Conservation (phyloP, 2,329 filamentous ascomycete species). For the Alternaria gaisen region DNA sequence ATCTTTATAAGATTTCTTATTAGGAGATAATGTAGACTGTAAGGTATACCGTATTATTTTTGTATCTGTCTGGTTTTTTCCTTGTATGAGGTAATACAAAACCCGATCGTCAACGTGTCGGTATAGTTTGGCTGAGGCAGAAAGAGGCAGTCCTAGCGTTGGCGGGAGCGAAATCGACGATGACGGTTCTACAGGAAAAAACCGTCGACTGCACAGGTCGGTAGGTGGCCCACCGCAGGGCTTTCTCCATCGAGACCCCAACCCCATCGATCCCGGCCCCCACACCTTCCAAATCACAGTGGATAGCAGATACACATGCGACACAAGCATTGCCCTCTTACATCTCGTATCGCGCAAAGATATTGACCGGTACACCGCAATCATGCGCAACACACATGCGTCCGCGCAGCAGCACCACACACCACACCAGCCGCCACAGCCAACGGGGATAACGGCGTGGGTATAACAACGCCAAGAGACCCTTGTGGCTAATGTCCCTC, state of each 20-base stretch:
- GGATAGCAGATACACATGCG: background rate
- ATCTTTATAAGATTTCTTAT: too few relatives aligned
- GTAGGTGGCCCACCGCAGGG: background rate
- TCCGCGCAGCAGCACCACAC: background rate
- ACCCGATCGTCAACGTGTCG: background rate
- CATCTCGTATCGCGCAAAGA: background rate
- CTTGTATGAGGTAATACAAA: background rate
- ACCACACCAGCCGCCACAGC: background rate
- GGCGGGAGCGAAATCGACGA: background rate
- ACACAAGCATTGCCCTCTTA: background rate
- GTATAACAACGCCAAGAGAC: background rate
- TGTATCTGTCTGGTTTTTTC: too few relatives aligned
- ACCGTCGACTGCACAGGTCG: background rate
- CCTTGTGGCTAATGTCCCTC: background rate
- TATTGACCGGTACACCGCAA: background rate
- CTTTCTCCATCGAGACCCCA: background rate
- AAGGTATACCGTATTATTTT: too few relatives aligned
- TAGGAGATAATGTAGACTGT: too few relatives aligned
- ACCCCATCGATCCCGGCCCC: background rate
- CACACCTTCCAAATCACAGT: background rate
- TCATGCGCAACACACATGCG: background rate
- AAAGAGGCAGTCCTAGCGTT: background rate
- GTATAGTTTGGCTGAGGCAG: background rate
- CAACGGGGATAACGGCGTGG: background rate
- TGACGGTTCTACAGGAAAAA: background rate